Conservation (phyloP, 805 yeast species). For the Saccharomycopsis malanga region DNA sequence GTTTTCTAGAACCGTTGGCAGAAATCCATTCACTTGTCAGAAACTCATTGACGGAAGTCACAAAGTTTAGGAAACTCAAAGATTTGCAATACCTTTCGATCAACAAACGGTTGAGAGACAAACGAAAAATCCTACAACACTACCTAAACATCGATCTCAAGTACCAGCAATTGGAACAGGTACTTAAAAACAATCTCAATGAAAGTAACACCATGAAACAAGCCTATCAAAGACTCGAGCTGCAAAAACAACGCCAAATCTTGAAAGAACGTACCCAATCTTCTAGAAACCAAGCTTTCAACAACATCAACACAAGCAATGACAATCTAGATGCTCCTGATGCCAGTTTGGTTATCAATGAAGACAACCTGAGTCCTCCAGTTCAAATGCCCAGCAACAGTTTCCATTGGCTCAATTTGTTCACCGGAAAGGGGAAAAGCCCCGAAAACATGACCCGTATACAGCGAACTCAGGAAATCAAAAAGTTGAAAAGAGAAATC, state of each 20-base stretch:
- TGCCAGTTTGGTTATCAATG: constrained; percentile 1
- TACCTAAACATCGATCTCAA: constrained; percentile 31
- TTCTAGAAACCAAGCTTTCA: constrained; percentile 27
- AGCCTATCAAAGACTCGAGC: constrained; percentile 27
- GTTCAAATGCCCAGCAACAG: background rate
- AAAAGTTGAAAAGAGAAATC: constrained; percentile 31
- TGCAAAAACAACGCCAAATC: constrained; percentile 25
- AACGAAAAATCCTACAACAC: constrained; percentile 28
- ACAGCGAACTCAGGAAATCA: constrained; percentile 34
- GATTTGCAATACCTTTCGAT: constrained; percentile 42
- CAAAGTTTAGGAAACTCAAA: constrained; percentile 54
- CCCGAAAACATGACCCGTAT: constrained; percentile 28
- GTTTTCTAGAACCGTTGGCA: constrained; percentile 33
- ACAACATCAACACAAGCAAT: background rate
- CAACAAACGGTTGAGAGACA: constrained; percentile 33
- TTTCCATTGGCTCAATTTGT: constrained; percentile 15
- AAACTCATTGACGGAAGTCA: constrained; percentile 35
- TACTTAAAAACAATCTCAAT: constrained; percentile 31
- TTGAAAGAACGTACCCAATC: constrained; percentile 24
- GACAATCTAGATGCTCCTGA: constrained; percentile 1
- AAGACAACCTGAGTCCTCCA: constrained; percentile 2
- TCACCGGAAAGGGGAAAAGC: constrained; percentile 16
- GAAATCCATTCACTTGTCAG: constrained; percentile 31
- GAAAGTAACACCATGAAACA: constrained; percentile 32
- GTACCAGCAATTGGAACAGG: constrained; percentile 28